phyloP scores from a whole-genome alignment of 176 grass and related monocot genomes.

The Zizania latifolia region DNA sequence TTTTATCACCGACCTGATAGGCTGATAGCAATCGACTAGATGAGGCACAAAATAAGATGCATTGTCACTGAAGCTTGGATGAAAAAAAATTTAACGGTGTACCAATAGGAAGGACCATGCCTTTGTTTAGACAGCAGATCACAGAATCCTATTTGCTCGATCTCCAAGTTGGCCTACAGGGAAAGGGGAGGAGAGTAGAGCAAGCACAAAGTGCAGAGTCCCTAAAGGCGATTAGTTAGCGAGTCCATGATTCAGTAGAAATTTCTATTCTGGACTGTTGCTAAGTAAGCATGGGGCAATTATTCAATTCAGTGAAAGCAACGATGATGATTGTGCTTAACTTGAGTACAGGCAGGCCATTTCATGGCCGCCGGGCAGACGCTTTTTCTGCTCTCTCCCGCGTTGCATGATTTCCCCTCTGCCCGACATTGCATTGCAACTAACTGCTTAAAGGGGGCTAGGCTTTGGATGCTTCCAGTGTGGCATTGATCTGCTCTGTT shows the following conservation, averaged over 20 bases:
- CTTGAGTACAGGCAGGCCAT: constrained; percentile 7
- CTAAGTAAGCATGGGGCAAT: constrained; percentile 35
- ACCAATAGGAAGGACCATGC: constrained; percentile 20
- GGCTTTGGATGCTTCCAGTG: constrained; percentile 25
- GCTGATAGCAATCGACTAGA: too few species aligned
- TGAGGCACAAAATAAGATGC: too few species aligned
- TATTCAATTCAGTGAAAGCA: constrained; percentile 29
- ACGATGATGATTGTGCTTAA: constrained; percentile 16
- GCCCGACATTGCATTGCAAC: constrained; percentile 13
- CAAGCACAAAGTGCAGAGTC: not conserved
- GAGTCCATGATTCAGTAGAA: constrained; percentile 26
- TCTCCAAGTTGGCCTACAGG: constrained; percentile 30
- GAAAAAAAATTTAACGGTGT: not conserved
- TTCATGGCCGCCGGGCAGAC: not conserved
- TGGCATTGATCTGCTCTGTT: not conserved
- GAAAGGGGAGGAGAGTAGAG: not conserved
- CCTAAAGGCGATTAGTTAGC: not conserved
- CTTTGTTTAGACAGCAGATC: constrained; percentile 26
- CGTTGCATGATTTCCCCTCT: not conserved
- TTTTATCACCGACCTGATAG: not conserved
- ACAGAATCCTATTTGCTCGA: constrained; percentile 14
- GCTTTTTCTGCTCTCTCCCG: not conserved
- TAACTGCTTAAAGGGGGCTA: constrained; percentile 2
- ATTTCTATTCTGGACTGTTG: constrained; percentile 29
- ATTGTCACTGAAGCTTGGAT: too few species aligned